Percentiles rank a stretch among this genome's conserved stretches.
These are phyloP conservation scores for Dendrocalamus latiflorus DNA, from an alignment of 202 grass and related monocot species.

Conservation along the genomic window DNA sequence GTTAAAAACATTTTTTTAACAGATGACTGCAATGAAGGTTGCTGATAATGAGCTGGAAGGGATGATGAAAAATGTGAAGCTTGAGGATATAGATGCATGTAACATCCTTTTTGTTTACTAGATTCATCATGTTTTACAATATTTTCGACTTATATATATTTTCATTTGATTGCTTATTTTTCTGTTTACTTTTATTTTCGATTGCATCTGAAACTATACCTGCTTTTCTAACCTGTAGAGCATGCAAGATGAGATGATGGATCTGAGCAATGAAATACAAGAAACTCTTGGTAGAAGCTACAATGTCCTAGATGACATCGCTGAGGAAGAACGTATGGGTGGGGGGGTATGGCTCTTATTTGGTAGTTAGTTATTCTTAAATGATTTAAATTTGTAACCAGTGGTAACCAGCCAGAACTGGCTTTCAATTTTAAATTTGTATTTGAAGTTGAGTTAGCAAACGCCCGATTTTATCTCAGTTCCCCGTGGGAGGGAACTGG, in stretches of 20 bases:
- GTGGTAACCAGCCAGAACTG: not conserved
- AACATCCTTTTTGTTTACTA: no score
- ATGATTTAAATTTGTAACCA: not conserved
- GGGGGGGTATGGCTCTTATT: conserved; percentile 57
- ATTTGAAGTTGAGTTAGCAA: no score
- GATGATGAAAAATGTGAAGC: no score
- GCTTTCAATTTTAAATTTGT: not conserved
- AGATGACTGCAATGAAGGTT: no score
- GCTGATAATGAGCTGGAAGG: no score
- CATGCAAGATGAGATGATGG: no score
- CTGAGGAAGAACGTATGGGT: conserved; percentile 90
- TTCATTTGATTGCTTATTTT: not conserved
- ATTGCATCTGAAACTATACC: not conserved
- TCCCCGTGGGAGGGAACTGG: no score
- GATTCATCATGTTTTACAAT: not conserved
- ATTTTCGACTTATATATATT: not conserved
- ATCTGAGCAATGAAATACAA: conserved; percentile 96
- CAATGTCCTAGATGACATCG: conserved; percentile 87
- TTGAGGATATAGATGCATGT: no score
- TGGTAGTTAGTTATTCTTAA: not conserved
- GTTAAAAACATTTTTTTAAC: no score
- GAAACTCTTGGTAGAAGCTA: conserved; percentile 88
- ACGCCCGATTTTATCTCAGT: no score
- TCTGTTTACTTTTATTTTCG: not conserved
- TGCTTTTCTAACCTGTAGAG: conserved; percentile 20